A percentile compares a stretch with the other conserved stretches of the same genome.
Evolutionary conservation across 2,329 filamentous ascomycete genomes (phyloP).

Genomic region (Colletotrichum sublineola): DNA sequence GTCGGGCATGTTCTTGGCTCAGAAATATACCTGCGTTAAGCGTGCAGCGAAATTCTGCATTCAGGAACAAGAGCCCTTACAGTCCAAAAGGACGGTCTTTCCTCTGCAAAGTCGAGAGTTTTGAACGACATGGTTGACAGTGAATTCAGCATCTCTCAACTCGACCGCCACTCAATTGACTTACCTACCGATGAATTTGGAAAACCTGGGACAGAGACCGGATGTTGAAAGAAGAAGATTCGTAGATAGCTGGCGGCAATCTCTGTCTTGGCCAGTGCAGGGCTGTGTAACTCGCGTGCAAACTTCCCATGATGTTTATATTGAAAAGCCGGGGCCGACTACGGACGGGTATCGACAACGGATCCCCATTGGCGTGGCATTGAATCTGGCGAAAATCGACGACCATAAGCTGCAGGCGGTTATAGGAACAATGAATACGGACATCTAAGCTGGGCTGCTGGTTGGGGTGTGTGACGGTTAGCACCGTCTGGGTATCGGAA

Average conservation of each 20-base stretch:
- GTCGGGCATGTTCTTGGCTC: background rate
- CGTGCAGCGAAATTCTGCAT: too few species aligned
- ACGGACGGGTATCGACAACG: background rate
- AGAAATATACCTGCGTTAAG: background rate
- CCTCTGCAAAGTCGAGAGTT: background rate
- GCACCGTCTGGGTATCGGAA: background rate
- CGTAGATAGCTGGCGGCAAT: background rate
- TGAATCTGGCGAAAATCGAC: slow-evolving; percentile 13
- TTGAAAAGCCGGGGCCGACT: background rate
- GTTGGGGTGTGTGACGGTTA: background rate
- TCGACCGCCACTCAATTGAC: background rate
- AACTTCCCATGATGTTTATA: background rate
- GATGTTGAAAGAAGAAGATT: background rate
- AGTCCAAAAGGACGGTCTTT: background rate
- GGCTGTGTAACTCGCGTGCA: slow-evolving; percentile 20
- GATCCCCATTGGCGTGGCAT: background rate
- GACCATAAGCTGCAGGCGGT: slow-evolving; percentile 11
- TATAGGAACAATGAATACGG: background rate
- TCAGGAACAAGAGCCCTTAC: background rate
- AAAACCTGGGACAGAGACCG: background rate
- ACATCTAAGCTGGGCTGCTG: background rate
- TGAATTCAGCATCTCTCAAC: background rate
- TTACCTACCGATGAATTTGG: background rate
- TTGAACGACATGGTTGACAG: background rate
- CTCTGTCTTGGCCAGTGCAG: background rate